Evolutionary conservation across 1,284 basidiomycete genomes (phyloP), one percentile per base, ranked within the genome.

Genomic region (Apiotrichum domesticum): DNA sequence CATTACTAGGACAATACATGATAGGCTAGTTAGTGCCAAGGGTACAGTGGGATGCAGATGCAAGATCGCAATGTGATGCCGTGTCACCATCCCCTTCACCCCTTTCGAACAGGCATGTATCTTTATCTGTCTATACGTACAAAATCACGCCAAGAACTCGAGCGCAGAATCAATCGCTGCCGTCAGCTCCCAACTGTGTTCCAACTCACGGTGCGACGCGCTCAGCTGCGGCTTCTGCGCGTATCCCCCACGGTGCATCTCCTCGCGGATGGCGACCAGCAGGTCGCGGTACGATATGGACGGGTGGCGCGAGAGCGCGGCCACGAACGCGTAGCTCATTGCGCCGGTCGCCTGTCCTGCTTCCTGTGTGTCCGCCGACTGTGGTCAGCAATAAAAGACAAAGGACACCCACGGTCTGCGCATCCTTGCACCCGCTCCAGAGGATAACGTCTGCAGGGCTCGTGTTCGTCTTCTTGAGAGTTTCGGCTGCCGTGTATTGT

Each of bases 361-460:
- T 73, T 93, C 88, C 52, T 81, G 79, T 0, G 91, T 87, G 71
- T 97, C 93, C 9, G 93, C 93, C 57, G 67, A 70, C 69, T 74
- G 57, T 7, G 8, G 37, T 39, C 37, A 39, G 37, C 13, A 39
- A 39, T 4, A 40, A 54, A 43, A 10, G 34, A 21, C 13, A 4
- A 44, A 32, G 9, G 53, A 21, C 21, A 21, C 56, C 50, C 46
- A 56, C 43, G 7, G 93, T 96, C 76, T 96, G 92, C 11, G 84
- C 83, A 71, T 97, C 93, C 69, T 91, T 93, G 77, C 93, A 95
- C 5, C 92, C 93, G 66, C 87, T 88, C 84, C 86, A 93, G 51
- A 65, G 65, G 53, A 77, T 70, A 14, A 84, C 84, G 64, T 86
- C 85, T 11, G 91, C 91, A 11, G 86, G 83, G 66, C 87, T 88